These are phyloP conservation scores for Aureobasidium namibiae DNA, from an alignment of 2,329 filamentous ascomycete species.

Conservation along the genomic window DNA sequence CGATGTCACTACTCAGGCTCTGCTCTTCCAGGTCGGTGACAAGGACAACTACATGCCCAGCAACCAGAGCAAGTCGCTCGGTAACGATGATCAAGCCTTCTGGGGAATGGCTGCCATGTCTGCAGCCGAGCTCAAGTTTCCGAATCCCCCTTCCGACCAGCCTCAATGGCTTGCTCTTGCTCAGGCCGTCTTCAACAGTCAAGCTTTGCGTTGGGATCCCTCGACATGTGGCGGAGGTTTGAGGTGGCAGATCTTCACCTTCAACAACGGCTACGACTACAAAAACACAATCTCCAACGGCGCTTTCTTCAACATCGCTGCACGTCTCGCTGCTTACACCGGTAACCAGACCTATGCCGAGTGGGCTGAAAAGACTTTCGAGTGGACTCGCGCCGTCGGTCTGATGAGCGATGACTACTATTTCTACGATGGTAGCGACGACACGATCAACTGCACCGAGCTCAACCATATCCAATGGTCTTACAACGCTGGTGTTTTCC, in stretches of 20 bases:
- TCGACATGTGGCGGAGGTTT: constrained; percentile 31
- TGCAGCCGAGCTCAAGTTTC: constrained; percentile 45
- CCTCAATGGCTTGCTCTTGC: constrained; percentile 40
- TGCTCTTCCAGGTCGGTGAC: constrained; percentile 54
- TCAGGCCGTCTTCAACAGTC: constrained; percentile 33
- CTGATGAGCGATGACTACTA: constrained; percentile 47
- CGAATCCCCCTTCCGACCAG: constrained; percentile 30
- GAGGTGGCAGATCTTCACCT: constrained; percentile 34
- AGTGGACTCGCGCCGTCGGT: constrained; percentile 37
- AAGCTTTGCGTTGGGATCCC: constrained; percentile 30
- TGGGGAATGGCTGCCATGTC: constrained; percentile 51
- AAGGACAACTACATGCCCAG: constrained; percentile 50
- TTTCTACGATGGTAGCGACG: constrained; percentile 40
- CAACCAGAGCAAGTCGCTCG: constrained; percentile 32
- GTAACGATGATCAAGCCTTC: constrained; percentile 49
- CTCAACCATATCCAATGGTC: constrained; percentile 42
- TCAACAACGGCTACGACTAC: constrained; percentile 43
- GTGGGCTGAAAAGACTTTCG: constrained; percentile 45
- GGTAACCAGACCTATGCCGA: constrained; percentile 50
- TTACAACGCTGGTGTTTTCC: constrained; percentile 34
- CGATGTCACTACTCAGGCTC: constrained; percentile 45
- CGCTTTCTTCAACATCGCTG: constrained; percentile 42
- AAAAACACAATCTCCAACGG: constrained; percentile 53
- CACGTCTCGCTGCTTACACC: constrained; percentile 33
- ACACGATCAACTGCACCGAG: constrained; percentile 35